Percentiles rank a stretch among this genome's conserved stretches.
These are phyloP conservation scores for Monascus ruber DNA, from an alignment of 2,329 filamentous ascomycete species.

Conservation along the genomic window DNA sequence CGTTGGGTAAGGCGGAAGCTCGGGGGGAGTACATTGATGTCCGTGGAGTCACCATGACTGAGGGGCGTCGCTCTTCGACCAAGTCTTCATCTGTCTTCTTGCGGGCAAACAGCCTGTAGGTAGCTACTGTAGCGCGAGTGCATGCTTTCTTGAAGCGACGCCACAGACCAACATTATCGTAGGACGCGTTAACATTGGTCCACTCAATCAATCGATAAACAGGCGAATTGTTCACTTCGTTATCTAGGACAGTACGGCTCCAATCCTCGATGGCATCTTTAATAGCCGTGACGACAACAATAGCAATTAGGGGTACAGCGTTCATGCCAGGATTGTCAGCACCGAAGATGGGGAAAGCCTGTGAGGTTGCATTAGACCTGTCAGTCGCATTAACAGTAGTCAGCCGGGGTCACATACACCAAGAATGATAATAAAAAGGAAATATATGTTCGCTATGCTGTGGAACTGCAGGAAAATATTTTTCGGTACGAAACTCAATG, in stretches of 20 bases:
- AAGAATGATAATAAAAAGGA: conserved; percentile 90
- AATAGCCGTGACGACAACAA: conserved; percentile 74
- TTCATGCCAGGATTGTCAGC: conserved; percentile 81
- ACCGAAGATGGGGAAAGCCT: conserved; percentile 97
- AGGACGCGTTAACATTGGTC: conserved; percentile 85
- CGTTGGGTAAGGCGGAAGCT: conserved; percentile 40
- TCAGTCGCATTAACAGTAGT: conserved; percentile 1
- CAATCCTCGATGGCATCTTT: conserved; percentile 97
- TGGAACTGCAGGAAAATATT: conserved; percentile 98
- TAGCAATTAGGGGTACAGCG: conserved; percentile 84
- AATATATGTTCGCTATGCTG: conserved; percentile 97
- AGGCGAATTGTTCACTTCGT: conserved; percentile 88
- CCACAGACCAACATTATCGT: conserved; percentile 78
- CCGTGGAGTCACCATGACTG: conserved; percentile 48
- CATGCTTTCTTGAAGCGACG: conserved; percentile 82
- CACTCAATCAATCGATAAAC: conserved; percentile 82
- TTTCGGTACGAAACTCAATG: conserved; percentile 88
- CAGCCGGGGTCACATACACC: conserved; percentile 52
- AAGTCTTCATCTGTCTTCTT: conserved; percentile 31
- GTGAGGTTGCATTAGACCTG: conserved; percentile 11
- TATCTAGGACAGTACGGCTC: conserved; percentile 80
- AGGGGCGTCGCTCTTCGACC: conserved; percentile 51
- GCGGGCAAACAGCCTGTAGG: conserved; percentile 40
- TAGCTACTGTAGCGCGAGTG: conserved; percentile 49
- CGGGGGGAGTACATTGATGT: conserved; percentile 45